phyloP scores from a whole-genome alignment of 441 rosid genomes.

The Corymbia citriodora region DNA sequence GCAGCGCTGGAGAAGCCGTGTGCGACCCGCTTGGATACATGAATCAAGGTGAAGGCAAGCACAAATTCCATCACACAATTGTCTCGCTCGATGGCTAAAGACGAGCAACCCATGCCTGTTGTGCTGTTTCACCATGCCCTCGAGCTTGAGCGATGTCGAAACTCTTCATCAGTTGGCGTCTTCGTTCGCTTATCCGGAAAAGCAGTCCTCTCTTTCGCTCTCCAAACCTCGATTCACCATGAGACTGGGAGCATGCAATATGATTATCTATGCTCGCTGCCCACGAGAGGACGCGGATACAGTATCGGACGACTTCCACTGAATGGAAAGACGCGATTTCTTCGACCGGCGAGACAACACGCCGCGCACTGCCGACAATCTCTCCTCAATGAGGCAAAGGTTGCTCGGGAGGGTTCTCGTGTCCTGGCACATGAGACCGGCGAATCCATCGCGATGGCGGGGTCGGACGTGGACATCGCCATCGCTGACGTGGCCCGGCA shows the following conservation, averaged over 20 bases:
- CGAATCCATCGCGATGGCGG: neutral
- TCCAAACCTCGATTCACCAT: neutral
- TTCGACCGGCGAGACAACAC: neutral
- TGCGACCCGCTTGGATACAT: no score
- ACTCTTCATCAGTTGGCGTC: neutral
- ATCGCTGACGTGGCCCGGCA: neutral
- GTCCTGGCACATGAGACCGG: no score
- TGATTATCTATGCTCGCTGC: neutral
- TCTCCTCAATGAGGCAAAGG: neutral
- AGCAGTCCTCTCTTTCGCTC: no score
- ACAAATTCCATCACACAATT: no score
- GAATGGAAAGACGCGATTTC: neutral
- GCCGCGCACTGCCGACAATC: neutral
- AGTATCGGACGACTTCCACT: neutral
- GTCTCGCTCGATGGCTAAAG: no score
- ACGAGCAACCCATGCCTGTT: no score
- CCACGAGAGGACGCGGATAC: neutral
- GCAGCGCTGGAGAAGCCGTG: no score
- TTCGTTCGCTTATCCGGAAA: neutral
- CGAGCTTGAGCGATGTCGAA: neutral
- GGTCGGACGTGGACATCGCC: neutral
- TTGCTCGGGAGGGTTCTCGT: neutral
- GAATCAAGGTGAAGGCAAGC: no score
- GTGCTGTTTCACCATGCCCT: no score
- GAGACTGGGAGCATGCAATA: neutral